Conservation (phyloP, 2,329 filamentous ascomycete species). For the Trichoderma aggressivum region DNA sequence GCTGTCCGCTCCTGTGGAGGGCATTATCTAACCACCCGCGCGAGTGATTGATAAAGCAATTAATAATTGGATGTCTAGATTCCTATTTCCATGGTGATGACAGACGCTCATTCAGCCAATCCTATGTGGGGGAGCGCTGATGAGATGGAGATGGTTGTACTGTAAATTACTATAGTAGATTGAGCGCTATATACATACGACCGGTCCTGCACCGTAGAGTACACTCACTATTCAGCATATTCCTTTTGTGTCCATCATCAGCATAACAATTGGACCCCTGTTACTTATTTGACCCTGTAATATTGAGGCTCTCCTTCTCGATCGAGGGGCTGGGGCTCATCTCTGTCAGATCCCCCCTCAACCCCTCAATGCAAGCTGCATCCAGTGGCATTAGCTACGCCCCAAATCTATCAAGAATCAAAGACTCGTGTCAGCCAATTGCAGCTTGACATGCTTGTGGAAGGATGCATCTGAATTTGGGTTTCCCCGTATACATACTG, state of each 20-base stretch:
- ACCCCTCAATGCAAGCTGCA: background rate
- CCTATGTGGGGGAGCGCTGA: background rate
- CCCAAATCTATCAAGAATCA: background rate
- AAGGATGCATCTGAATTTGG: background rate
- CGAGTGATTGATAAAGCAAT: background rate
- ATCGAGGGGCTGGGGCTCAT: background rate
- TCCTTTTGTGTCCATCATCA: background rate
- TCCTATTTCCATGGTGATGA: background rate
- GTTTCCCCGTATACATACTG: background rate
- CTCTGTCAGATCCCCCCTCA: background rate
- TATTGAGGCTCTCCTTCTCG: background rate
- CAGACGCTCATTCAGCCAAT: background rate
- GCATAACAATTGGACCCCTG: background rate
- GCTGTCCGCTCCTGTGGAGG: background rate
- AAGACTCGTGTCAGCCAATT: background rate
- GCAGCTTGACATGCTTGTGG: background rate
- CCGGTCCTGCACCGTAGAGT: too few relatives aligned
- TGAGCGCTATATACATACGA: background rate
- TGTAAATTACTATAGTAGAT: too few relatives aligned
- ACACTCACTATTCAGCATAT: background rate
- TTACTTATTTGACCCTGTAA: background rate
- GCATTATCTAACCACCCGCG: background rate
- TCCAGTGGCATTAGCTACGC: background rate
- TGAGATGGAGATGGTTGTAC: background rate
- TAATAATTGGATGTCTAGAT: background rate